Evolutionary conservation across 345 rosid genomes (phyloP).

Genomic region (Dimocarpus longan): DNA sequence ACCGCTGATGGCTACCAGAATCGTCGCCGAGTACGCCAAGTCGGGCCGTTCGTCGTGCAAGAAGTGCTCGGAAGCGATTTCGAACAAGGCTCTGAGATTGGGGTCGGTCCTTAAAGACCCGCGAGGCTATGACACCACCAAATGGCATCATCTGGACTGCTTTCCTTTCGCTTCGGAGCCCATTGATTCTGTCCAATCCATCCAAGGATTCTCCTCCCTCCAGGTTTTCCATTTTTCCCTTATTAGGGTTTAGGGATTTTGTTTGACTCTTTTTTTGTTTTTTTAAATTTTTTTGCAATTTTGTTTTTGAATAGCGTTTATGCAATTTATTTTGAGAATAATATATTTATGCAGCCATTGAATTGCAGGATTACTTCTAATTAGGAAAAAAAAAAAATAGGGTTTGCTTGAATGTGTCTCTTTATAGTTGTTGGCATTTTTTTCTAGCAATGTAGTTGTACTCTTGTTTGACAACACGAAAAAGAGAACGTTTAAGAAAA

Average conservation of each 20-base stretch:
- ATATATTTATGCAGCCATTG: background rate
- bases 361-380: background rate
- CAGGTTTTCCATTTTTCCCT: conserved; percentile 40
- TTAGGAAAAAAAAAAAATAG: background rate
- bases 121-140: conserved; percentile 47
- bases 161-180: conserved; percentile 40
- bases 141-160: conserved; percentile 37
- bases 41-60: conserved; percentile 82
- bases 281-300: no score
- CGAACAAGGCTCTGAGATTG: conserved; percentile 55
- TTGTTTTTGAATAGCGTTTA: background rate
- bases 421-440: background rate
- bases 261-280: background rate
- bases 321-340: background rate
- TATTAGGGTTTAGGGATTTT: conserved; percentile 7
- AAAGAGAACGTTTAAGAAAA: background rate
- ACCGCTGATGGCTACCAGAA: conserved; percentile 30
- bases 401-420: background rate
- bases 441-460: background rate
- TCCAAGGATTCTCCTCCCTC: conserved; percentile 62
- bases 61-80: conserved; percentile 58
- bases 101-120: conserved; percentile 64
- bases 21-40: conserved; percentile 82
- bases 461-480: background rate
- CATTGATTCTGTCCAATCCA: conserved; percentile 42